Conservation (phyloP, 805 yeast species). For the Wickerhamiella spandovensis region DNA sequence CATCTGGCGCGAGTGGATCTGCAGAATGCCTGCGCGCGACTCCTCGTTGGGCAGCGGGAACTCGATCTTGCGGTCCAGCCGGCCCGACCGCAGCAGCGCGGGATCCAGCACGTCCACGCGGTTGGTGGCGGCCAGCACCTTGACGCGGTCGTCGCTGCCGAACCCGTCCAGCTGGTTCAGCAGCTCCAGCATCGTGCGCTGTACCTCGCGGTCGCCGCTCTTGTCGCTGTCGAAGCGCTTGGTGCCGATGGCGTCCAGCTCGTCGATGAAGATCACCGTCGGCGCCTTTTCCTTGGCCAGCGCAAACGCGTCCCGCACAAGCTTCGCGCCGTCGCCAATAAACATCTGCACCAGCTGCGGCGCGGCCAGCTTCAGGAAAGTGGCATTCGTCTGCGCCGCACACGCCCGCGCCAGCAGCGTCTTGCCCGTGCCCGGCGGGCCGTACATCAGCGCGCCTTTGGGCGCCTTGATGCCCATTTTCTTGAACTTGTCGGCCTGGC, state of each 20-base stretch:
- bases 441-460: conserved; percentile 96
- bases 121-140: conserved; percentile 95
- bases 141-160: conserved; percentile 92
- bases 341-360: conserved; percentile 98
- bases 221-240: conserved; percentile 95
- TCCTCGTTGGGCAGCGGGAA: conserved; percentile 97
- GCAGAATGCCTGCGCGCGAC: conserved; percentile 90
- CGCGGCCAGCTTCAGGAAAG: conserved; percentile 90
- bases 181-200: conserved; percentile 97
- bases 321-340: conserved; percentile 96
- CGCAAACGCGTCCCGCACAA: conserved; percentile 94
- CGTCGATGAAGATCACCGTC: conserved; percentile 93
- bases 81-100: conserved; percentile 93
- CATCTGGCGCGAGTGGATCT: conserved; percentile 95
- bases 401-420: conserved; percentile 95
- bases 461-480: conserved; percentile 94
- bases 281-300: conserved; percentile 98
- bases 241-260: conserved; percentile 96
- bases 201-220: conserved; percentile 97
- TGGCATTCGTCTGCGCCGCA: conserved; percentile 97
- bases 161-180: conserved; percentile 96
- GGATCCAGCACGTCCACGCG: conserved; percentile 97
- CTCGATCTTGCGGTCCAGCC: conserved; percentile 95
- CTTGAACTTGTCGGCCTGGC: conserved; percentile 92
- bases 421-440: conserved; percentile 99